Evolutionary conservation across 2,329 filamentous ascomycete species (phyloP).

Genomic region (Aureobasidium sp.): DNA sequence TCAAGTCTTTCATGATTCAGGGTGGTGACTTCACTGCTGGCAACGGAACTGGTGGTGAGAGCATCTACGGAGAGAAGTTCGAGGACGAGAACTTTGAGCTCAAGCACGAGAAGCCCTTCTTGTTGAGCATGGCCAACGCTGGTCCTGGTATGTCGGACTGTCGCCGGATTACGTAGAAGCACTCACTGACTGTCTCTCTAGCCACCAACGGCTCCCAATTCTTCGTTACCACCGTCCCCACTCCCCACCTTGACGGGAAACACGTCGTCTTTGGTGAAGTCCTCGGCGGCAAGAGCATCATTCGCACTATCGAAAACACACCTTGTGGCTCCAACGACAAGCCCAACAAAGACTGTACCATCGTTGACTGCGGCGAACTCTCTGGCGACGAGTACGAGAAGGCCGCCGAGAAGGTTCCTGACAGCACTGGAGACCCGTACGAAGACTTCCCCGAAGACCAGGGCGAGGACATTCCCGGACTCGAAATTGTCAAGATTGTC

Average conservation of each 20-base stretch:
- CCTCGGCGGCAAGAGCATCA: slow-evolving; percentile 81
- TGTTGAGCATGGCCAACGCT: slow-evolving; percentile 96
- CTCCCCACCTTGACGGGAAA: slow-evolving; percentile 89
- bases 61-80: slow-evolving; percentile 96
- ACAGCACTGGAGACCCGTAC: slow-evolving; percentile 81
- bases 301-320: slow-evolving; percentile 84
- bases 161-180: slow-evolving; percentile 12
- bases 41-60: slow-evolving; percentile 93
- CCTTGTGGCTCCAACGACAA: slow-evolving; percentile 70
- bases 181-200: slow-evolving; percentile 31
- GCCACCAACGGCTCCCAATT: slow-evolving; percentile 96
- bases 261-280: slow-evolving; percentile 97
- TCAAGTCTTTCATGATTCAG: slow-evolving; percentile 98
- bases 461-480: slow-evolving; percentile 56
- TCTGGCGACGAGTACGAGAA: slow-evolving; percentile 61
- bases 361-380: slow-evolving; percentile 80
- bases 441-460: slow-evolving; percentile 95
- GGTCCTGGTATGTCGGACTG: slow-evolving; percentile 60
- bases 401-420: slow-evolving; percentile 62
- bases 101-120: slow-evolving; percentile 88
- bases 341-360: slow-evolving; percentile 64
- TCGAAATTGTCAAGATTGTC: slow-evolving; percentile 69
- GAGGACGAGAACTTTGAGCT: slow-evolving; percentile 91
- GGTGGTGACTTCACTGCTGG: slow-evolving; percentile 94
- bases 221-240: slow-evolving; percentile 94